A percentile compares a stretch with the other conserved stretches of the same genome.
Evolutionary conservation across 1,284 basidiomycete genomes (phyloP).

Genomic region (Heterobasidion annosum): DNA sequence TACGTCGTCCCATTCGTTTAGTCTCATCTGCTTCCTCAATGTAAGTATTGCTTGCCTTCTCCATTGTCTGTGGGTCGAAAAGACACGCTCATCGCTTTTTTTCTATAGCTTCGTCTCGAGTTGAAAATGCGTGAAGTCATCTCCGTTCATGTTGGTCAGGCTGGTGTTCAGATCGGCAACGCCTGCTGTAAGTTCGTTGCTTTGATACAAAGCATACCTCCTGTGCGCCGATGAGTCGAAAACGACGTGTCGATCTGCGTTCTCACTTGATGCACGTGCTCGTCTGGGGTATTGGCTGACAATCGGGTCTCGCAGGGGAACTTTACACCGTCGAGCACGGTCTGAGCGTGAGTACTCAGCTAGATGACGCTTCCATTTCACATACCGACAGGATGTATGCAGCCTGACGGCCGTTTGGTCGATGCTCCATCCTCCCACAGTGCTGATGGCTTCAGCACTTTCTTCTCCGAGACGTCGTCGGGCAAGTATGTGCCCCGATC

Average conservation of each 20-base stretch:
- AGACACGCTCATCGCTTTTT: not conserved
- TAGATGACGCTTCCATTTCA: constrained; percentile 3
- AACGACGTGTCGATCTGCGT: constrained; percentile 20
- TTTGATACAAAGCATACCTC: not conserved
- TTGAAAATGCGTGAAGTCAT: constrained; percentile 83
- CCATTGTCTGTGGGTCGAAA: not conserved
- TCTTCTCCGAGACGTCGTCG: constrained; percentile 88
- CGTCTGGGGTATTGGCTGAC: not conserved
- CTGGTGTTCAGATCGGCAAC: constrained; percentile 95
- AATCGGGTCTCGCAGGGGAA: constrained; percentile 41
- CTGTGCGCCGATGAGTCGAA: not conserved
- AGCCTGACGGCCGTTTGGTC: constrained; percentile 89
- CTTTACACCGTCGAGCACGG: constrained; percentile 97
- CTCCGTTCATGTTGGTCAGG: constrained; percentile 91
- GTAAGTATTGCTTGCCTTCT: not conserved
- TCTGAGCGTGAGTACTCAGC: constrained; percentile 63
- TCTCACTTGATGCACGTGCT: constrained; percentile 22
- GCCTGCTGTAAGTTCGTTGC: constrained; percentile 72
- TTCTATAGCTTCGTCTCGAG: constrained; percentile 14
- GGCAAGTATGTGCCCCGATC: constrained; percentile 99
- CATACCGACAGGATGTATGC: constrained; percentile 7
- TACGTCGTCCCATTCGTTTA: constrained; percentile 11
- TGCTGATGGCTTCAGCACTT: constrained; percentile 95
- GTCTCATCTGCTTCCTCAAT: constrained; percentile 1
- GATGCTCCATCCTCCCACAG: constrained; percentile 66